Evolutionary conservation across 2,329 filamentous ascomycete species (phyloP).

Genomic region (Clathrospora elynae): DNA sequence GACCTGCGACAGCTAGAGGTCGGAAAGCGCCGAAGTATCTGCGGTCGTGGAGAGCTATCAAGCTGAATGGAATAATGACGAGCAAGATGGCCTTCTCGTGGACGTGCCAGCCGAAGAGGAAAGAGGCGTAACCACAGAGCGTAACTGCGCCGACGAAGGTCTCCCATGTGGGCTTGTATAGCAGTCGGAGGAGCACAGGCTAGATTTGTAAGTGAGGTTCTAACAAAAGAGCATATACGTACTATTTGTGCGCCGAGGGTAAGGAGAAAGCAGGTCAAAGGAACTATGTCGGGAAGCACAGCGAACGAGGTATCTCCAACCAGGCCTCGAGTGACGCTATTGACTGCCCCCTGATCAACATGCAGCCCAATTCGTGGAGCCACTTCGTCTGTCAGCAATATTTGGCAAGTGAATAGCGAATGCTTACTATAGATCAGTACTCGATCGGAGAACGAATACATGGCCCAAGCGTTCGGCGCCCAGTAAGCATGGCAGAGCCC

Average conservation of each 20-base stretch:
- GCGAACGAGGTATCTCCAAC: conserved; percentile 95
- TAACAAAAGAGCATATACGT: conserved; percentile 29
- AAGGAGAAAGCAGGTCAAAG: conserved; percentile 77
- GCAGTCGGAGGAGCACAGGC: conserved; percentile 75
- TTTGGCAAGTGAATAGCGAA: background rate
- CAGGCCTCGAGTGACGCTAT: conserved; percentile 88
- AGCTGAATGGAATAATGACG: conserved; percentile 91
- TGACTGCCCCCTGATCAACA: conserved; percentile 74
- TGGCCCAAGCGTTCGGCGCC: conserved; percentile 96
- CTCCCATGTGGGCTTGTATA: conserved; percentile 80
- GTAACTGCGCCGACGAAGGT: conserved; percentile 88
- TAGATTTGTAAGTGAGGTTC: conserved; percentile 18
- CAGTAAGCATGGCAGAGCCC: conserved; percentile 97
- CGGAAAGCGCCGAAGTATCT: conserved; percentile 90
- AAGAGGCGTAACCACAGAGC: conserved; percentile 92
- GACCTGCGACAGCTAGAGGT: conserved; percentile 87
- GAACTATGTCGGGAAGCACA: conserved; percentile 83
- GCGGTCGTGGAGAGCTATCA: conserved; percentile 87
- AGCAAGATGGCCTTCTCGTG: conserved; percentile 96
- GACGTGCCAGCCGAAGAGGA: conserved; percentile 97
- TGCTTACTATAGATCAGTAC: conserved; percentile 76
- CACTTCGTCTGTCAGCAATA: conserved; percentile 57
- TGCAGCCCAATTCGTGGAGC: conserved; percentile 79
- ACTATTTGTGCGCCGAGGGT: conserved; percentile 81
- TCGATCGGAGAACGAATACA: conserved; percentile 91